phyloP scores from a whole-genome alignment of 352 stramenopile genomes.

The Pythium pyrilobum region DNA sequence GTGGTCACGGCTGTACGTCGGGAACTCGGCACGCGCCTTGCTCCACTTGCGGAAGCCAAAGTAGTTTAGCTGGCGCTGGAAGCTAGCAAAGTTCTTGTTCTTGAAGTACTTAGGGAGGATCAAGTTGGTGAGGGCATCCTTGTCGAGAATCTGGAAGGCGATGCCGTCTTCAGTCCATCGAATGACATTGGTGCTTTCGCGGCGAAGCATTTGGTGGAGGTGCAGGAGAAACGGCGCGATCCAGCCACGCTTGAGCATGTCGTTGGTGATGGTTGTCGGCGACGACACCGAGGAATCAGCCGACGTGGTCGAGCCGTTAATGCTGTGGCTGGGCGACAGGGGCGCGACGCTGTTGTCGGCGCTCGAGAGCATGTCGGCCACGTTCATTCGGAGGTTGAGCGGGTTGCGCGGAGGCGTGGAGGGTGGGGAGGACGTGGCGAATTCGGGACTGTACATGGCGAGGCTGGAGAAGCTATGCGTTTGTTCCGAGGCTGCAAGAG shows the following conservation, averaged over 20 bases:
- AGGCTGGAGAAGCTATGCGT: too few relatives aligned
- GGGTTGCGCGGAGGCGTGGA: neutral
- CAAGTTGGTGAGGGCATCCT: slow-evolving; percentile 78
- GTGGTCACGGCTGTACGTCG: slow-evolving; percentile 77
- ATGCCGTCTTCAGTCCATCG: slow-evolving; percentile 73
- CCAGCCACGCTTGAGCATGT: slow-evolving; percentile 58
- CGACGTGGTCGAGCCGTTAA: slow-evolving; percentile 28
- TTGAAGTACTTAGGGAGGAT: slow-evolving; percentile 94
- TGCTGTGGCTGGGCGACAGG: slow-evolving; percentile 23
- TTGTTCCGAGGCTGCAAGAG: too few relatives aligned
- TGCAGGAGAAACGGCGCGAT: slow-evolving; percentile 84
- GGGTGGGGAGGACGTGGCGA: slow-evolving; percentile 6
- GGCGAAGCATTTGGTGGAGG: slow-evolving; percentile 80
- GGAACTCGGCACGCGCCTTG: slow-evolving; percentile 67
- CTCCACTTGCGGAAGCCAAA: slow-evolving; percentile 92
- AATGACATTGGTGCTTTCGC: slow-evolving; percentile 73
- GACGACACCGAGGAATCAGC: slow-evolving; percentile 18
- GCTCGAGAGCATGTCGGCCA: slow-evolving; percentile 19
- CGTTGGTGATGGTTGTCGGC: slow-evolving; percentile 19
- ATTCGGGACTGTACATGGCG: slow-evolving; percentile 17
- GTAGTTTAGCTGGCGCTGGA: slow-evolving; percentile 95
- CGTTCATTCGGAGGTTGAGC: slow-evolving; percentile 15
- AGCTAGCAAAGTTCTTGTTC: slow-evolving; percentile 95
- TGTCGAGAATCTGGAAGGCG: slow-evolving; percentile 85
- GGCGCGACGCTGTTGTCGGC: slow-evolving; percentile 9